These are phyloP conservation scores for Taxawa tesnikishii DNA, from an alignment of 2,329 filamentous ascomycete genomes.

Conservation along the genomic window DNA sequence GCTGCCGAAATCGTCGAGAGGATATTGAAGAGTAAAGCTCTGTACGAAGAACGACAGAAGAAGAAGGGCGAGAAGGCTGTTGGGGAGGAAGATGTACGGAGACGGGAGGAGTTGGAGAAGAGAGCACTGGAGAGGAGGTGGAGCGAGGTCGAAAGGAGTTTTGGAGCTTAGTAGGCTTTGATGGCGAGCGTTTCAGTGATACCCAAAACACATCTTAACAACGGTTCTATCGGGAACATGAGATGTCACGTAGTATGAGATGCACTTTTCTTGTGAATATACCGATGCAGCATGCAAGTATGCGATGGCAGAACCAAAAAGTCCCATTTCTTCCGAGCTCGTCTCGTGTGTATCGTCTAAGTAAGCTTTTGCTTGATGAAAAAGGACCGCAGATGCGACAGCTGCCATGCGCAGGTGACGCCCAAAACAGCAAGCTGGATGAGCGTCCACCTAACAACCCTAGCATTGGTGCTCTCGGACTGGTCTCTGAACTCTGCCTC, in stretches of 20 bases:
- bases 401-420: constrained; percentile 88
- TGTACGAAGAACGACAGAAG: constrained; percentile 85
- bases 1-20: constrained; percentile 82
- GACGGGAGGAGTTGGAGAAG: constrained; percentile 14
- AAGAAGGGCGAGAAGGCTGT: constrained; percentile 80
- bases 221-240: too few relatives aligned
- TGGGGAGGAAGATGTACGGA: constrained; percentile 45
- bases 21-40: constrained; percentile 73
- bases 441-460: constrained; percentile 87
- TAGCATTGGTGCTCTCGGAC: constrained; percentile 81
- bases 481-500: constrained; percentile 98
- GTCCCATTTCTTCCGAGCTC: too few relatives aligned
- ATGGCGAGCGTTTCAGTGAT: too few relatives aligned
- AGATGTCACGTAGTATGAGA: too few relatives aligned
- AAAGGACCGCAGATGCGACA: constrained; percentile 89
- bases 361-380: constrained; percentile 99
- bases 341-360: too few relatives aligned
- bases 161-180: constrained; percentile 19
- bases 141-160: constrained; percentile 27
- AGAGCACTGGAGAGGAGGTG: constrained; percentile 9
- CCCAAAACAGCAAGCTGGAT: constrained; percentile 78
- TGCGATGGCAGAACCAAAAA: too few relatives aligned
- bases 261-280: too few relatives aligned
- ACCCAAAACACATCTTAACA: too few relatives aligned
- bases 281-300: too few relatives aligned